phyloP scores from a whole-genome alignment of 2,329 filamentous ascomycete genomes.

The Neophaeococcomyces mojaviensis region DNA sequence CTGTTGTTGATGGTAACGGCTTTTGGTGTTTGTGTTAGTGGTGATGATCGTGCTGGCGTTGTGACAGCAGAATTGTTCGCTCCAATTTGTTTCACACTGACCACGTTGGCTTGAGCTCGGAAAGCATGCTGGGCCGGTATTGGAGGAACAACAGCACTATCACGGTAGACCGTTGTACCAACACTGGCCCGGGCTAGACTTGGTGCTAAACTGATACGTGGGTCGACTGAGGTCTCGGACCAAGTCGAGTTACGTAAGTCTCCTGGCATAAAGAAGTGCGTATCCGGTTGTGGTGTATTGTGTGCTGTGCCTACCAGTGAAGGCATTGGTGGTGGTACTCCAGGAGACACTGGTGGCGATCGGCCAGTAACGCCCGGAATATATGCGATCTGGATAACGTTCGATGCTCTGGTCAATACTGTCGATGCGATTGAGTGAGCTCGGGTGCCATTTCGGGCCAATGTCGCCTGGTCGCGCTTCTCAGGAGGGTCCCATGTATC shows the following conservation, averaged over 20 bases:
- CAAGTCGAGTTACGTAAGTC: slow-evolving; percentile 88
- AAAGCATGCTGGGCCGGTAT: slow-evolving; percentile 78
- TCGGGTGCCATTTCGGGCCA: slow-evolving; percentile 52
- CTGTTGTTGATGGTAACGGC: slow-evolving; percentile 28
- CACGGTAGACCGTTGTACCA: slow-evolving; percentile 88
- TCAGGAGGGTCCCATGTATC: slow-evolving; percentile 50
- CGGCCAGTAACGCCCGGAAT: slow-evolving; percentile 95
- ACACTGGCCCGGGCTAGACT: slow-evolving; percentile 55
- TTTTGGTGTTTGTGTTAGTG: slow-evolving; percentile 1
- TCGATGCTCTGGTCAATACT: slow-evolving; percentile 89
- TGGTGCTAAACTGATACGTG: slow-evolving; percentile 43
- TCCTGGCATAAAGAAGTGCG: slow-evolving; percentile 86
- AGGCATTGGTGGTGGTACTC: slow-evolving; percentile 79
- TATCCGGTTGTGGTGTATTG: slow-evolving; percentile 50
- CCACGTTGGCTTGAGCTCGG: slow-evolving; percentile 80
- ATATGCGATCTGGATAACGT: slow-evolving; percentile 98
- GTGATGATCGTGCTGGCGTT: slow-evolving; percentile 31
- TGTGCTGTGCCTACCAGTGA: slow-evolving; percentile 64
- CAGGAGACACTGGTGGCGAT: slow-evolving; percentile 73
- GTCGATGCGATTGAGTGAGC: slow-evolving; percentile 82
- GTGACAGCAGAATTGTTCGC: slow-evolving; percentile 53
- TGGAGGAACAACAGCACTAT: slow-evolving; percentile 74
- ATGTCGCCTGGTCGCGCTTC: slow-evolving; percentile 50
- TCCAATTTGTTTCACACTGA: slow-evolving; percentile 66
- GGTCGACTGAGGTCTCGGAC: slow-evolving; percentile 43